These are phyloP conservation scores for Annulohypoxylon moriforme DNA, from an alignment of 495 filamentous ascomycete genomes.

Conservation along the genomic window DNA sequence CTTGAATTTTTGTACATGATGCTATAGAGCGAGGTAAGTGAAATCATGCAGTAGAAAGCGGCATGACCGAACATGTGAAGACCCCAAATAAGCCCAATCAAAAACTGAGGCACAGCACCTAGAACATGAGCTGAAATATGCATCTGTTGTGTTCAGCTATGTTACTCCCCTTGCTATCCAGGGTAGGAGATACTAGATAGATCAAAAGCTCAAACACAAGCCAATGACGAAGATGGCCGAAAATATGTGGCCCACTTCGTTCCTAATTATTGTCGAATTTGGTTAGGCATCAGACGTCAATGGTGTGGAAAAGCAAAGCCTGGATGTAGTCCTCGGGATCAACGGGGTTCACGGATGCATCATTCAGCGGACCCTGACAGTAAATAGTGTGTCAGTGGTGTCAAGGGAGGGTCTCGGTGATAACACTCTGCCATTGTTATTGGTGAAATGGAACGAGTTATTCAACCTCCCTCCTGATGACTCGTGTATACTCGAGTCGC, in stretches of 20 bases:
- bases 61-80: no score
- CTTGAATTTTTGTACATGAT: no score
- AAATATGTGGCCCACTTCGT: not conserved
- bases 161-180: not conserved
- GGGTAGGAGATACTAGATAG: not conserved
- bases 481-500: no score
- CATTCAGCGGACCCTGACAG: not conserved
- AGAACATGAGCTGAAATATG: not conserved
- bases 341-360: not conserved
- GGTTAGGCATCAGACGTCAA: not conserved
- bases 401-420: no score
- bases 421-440: no score
- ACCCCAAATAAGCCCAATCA: no score
- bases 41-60: no score
- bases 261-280: not conserved
- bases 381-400: not conserved
- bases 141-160: not conserved
- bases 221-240: not conserved
- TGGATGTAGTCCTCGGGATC: not conserved
- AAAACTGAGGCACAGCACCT: not conserved
- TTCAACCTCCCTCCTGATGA: no score
- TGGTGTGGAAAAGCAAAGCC: not conserved
- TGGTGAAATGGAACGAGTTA: no score
- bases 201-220: not conserved
- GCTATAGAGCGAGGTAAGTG: no score